Evolutionary conservation across 768 basidiomycete genomes (phyloP).

Genomic region (Termitomyces sp.): DNA sequence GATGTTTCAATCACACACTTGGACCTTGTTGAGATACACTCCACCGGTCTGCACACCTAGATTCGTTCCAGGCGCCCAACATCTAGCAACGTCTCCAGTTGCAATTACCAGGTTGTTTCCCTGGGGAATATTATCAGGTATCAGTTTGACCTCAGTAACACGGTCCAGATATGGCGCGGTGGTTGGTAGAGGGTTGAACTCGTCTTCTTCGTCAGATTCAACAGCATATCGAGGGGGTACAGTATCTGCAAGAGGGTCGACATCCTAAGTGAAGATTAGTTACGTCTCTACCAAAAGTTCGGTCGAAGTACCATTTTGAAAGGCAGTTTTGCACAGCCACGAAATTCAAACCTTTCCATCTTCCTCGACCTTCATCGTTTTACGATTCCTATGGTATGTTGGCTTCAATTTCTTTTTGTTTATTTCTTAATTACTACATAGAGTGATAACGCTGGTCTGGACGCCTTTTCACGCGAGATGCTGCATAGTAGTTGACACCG

Average conservation of each 20-base stretch:
- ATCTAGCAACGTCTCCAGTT: constrained; percentile 36
- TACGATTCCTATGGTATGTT: constrained; percentile 24
- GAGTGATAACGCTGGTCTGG: constrained; percentile 37
- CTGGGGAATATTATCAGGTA: constrained; percentile 29
- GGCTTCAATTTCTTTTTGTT: neutral
- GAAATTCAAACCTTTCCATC: constrained; percentile 10
- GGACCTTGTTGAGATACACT: constrained; percentile 37
- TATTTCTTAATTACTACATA: constrained; percentile 1
- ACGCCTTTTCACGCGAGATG: neutral
- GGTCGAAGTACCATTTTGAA: constrained; percentile 11
- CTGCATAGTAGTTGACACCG: neutral
- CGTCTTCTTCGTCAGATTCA: constrained; percentile 67
- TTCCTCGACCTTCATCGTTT: constrained; percentile 7
- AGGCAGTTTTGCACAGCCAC: constrained; percentile 7
- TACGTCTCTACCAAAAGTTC: neutral
- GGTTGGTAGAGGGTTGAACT: constrained; percentile 37
- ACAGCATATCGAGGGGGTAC: constrained; percentile 55
- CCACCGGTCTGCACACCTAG: constrained; percentile 48
- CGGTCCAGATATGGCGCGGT: constrained; percentile 13
- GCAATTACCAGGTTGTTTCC: constrained; percentile 35
- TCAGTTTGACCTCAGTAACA: constrained; percentile 26
- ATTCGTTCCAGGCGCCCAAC: constrained; percentile 46
- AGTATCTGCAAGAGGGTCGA: constrained; percentile 50
- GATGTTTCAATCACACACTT: constrained; percentile 26
- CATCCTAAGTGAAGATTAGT: constrained; percentile 29